These are phyloP conservation scores for Rhynchosporium agropyri DNA, from an alignment of 2,329 filamentous ascomycete species.

Conservation along the genomic window DNA sequence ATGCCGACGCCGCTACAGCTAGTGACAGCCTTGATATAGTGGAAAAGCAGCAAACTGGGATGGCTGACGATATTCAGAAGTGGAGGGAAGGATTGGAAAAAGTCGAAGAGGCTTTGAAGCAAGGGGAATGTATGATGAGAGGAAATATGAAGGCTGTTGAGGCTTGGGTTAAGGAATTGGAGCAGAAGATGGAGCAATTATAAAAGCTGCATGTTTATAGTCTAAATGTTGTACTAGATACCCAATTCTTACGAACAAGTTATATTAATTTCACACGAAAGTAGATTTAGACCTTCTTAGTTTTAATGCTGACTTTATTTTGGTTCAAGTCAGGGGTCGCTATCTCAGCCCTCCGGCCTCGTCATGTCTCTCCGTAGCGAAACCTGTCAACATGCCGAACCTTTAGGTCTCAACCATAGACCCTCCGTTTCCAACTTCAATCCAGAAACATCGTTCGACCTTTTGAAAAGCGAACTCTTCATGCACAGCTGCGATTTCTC, in stretches of 20 bases:
- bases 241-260: slow-evolving; percentile 26
- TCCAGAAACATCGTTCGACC: slow-evolving; percentile 6
- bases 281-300: neutral
- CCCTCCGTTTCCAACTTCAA: neutral
- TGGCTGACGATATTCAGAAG: slow-evolving; percentile 79
- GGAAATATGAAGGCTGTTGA: slow-evolving; percentile 85
- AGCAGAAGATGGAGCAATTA: slow-evolving; percentile 68
- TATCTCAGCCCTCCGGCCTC: slow-evolving; percentile 19
- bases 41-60: slow-evolving; percentile 78
- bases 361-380: slow-evolving; percentile 5
- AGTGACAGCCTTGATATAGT: slow-evolving; percentile 75
- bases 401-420: neutral
- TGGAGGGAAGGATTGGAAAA: slow-evolving; percentile 83
- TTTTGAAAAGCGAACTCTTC: slow-evolving; percentile 13
- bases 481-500: slow-evolving; percentile 8
- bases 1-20: slow-evolving; percentile 83
- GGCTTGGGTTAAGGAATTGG: slow-evolving; percentile 85
- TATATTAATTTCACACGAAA: too few species aligned
- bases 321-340: slow-evolving; percentile 1
- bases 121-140: slow-evolving; percentile 70
- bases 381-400: slow-evolving; percentile 14
- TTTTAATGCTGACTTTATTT: slow-evolving; percentile 21
- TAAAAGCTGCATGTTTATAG: slow-evolving; percentile 22
- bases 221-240: slow-evolving; percentile 33
- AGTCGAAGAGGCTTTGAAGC: slow-evolving; percentile 73